Conservation (phyloP, 495 filamentous ascomycete species). For the Xylaria longipes region DNA sequence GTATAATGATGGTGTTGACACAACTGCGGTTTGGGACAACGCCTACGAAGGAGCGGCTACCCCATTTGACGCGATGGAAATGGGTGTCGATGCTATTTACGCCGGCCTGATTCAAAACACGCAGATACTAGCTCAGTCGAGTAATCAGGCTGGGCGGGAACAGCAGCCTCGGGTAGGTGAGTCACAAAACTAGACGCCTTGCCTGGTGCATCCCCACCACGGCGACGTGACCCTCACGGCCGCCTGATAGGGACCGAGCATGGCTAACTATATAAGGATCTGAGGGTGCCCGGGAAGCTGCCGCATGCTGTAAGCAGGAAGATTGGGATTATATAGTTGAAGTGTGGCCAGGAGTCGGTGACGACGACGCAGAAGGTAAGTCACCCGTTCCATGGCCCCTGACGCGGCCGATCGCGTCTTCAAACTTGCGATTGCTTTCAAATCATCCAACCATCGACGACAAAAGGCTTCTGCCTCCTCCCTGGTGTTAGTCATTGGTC, state of each 20-base stretch:
- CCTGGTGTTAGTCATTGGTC: slow-evolving; percentile 1
- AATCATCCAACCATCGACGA: background rate
- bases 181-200: slow-evolving; percentile 10
- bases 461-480: background rate
- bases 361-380: slow-evolving; percentile 21
- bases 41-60: background rate
- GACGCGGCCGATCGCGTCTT: background rate
- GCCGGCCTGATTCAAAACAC: background rate
- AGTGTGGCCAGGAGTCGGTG: slow-evolving; percentile 21
- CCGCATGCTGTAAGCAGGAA: background rate
- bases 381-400: background rate
- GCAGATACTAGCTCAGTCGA: background rate
- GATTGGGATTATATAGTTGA: slow-evolving; percentile 24
- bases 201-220: background rate
- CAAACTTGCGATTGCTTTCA: background rate
- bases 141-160: slow-evolving; percentile 11
- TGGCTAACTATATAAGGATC: slow-evolving; percentile 26
- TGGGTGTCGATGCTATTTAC: background rate
- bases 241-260: slow-evolving; percentile 5
- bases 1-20: background rate
- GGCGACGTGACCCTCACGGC: slow-evolving; percentile 17
- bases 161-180: slow-evolving; percentile 20
- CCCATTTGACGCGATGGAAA: background rate
- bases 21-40: slow-evolving; percentile 2
- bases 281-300: background rate